Evolutionary conservation across 345 rosid species (phyloP), one percentile per base, ranked within the genome.

Genomic region (Noccaea caerulescens): DNA sequence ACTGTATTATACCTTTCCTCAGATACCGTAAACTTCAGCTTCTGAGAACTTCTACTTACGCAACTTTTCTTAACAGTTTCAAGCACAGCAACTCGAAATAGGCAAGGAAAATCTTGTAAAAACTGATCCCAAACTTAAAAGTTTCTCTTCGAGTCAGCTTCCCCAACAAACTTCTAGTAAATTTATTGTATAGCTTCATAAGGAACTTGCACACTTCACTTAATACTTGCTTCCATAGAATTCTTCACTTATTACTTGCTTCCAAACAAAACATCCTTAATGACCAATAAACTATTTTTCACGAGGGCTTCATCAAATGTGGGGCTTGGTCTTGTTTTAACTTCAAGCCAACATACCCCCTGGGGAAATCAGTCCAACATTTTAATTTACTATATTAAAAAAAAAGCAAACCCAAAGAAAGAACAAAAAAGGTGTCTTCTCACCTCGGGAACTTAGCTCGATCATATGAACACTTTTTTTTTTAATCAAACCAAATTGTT

Each of bases 321-420:
- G 94, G 96, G 90, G 77, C 89, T 88, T 88, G 84, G 86, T 81
- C 91, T 86, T 88, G 93, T 85, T 88, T 85, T 90, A 87, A 90
- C 95, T 84, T 85, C 91, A 90, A 90, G 88, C 93, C 91, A 88
- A 93, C 86, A 87, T 70, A 80, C 87, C 91, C 96, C 98, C 97
- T 90, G 98, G 85, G 86, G 88, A 93, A 93, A 84, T 88, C 90
- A 90, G 80, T 85, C 76, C 83, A 88, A 84, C 80, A 63, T 82
- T 82, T 72, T 85, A 87, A 27, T 27, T 79, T 66, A 73, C 89
- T 36, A 80, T 25, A 78, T 65, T 84, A 73, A 56, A 72, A 51
- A 84, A 72, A 59, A 72, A 51, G 32, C 45, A 76, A 82, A 38
- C 58, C 0, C 30, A 27, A 27, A 2, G 3, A 27, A 27, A 27